These are phyloP conservation scores for Phialophora expanda DNA, from an alignment of 2,329 filamentous ascomycete species.

Conservation along the genomic window DNA sequence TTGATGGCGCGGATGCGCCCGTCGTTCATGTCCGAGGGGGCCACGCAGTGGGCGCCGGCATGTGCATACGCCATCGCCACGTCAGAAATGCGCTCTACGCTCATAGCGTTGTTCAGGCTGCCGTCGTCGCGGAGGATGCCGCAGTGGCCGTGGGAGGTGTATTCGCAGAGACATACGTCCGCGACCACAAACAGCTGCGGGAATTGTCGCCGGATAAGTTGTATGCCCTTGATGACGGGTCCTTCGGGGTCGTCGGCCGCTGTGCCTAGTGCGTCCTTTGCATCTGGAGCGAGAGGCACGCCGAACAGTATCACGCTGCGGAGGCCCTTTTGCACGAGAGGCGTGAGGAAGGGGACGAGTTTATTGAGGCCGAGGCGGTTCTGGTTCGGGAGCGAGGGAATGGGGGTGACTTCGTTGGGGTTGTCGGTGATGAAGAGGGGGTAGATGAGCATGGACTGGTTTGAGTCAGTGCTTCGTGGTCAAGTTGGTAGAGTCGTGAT, in stretches of 20 bases:
- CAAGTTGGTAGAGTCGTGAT: not conserved
- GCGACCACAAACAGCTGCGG: slow-evolving; percentile 88
- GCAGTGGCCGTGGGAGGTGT: slow-evolving; percentile 97
- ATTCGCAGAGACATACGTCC: slow-evolving; percentile 97
- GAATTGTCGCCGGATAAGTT: slow-evolving; percentile 80
- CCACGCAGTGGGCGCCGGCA: slow-evolving; percentile 94
- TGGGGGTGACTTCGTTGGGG: slow-evolving; percentile 87
- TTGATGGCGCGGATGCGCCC: slow-evolving; percentile 97
- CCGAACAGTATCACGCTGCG: slow-evolving; percentile 95
- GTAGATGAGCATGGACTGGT: slow-evolving; percentile 95
- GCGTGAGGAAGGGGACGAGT: slow-evolving; percentile 80
- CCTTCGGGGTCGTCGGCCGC: slow-evolving; percentile 90
- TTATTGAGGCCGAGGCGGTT: slow-evolving; percentile 86
- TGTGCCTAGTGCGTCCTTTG: slow-evolving; percentile 90
- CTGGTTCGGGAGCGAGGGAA: slow-evolving; percentile 90
- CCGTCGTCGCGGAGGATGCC: slow-evolving; percentile 94
- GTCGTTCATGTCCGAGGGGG: slow-evolving; percentile 98
- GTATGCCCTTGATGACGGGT: slow-evolving; percentile 86
- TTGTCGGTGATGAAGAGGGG: slow-evolving; percentile 95
- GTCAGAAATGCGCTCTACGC: slow-evolving; percentile 91
- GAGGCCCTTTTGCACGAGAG: slow-evolving; percentile 86
- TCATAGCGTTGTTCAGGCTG: slow-evolving; percentile 88
- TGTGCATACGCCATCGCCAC: slow-evolving; percentile 98
- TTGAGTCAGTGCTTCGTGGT: not conserved
- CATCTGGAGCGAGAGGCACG: slow-evolving; percentile 78